These are phyloP conservation scores for Nemania abortiva DNA, from an alignment of 2,329 filamentous ascomycete species.

Conservation along the genomic window DNA sequence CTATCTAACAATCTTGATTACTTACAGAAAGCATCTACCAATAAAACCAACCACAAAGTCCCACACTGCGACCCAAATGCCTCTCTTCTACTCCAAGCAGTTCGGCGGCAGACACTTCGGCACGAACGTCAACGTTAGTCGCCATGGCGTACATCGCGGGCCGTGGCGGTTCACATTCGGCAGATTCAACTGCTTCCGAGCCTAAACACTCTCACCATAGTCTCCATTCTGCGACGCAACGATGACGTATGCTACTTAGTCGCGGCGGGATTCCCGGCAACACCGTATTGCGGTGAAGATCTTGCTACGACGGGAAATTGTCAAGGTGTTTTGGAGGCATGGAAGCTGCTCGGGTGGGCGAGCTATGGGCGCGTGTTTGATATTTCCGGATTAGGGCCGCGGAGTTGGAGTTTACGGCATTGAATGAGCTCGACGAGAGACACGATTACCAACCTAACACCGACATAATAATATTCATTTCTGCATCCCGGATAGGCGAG, in stretches of 20 bases:
- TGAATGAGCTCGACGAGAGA: neutral
- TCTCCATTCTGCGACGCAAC: neutral
- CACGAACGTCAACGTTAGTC: constrained; percentile 61
- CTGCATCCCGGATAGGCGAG: neutral
- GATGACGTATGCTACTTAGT: neutral
- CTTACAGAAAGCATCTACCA: neutral
- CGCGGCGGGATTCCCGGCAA: neutral
- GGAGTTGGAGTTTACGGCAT: constrained; percentile 2
- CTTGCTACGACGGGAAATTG: neutral
- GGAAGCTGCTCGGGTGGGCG: neutral
- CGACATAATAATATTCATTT: neutral
- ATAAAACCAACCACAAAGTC: neutral
- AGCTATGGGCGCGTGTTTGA: neutral
- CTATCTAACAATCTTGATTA: neutral
- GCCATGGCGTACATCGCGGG: constrained; percentile 61
- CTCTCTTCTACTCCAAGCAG: constrained; percentile 61
- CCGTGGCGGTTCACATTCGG: constrained; percentile 65
- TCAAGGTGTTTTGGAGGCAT: neutral
- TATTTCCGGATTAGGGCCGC: neutral
- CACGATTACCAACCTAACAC: neutral
- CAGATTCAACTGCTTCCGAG: constrained; percentile 64
- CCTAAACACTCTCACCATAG: constrained; percentile 9
- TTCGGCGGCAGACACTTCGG: constrained; percentile 64
- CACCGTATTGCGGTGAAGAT: neutral
- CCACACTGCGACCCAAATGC: constrained; percentile 53